Evolutionary conservation across 192 early-diverging fungal genomes (phyloP).

Genomic region (Haplosporangium gracile): DNA sequence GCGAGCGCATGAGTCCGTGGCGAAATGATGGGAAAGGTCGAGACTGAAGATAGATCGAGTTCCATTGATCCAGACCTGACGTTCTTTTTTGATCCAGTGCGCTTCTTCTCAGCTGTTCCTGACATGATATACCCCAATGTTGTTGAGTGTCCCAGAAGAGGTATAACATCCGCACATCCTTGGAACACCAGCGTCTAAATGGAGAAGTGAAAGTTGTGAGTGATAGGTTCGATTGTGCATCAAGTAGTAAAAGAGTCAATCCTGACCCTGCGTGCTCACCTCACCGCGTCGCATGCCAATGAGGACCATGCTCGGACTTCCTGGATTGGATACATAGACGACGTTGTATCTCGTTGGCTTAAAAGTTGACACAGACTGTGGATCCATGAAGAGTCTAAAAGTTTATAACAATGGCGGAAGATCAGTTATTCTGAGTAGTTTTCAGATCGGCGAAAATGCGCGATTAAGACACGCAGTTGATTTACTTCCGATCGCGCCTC

Average conservation of each 20-base stretch:
- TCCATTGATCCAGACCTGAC: slow-evolving; percentile 10
- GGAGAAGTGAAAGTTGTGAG: background rate
- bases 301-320: slow-evolving; percentile 28
- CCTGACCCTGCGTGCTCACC: slow-evolving; percentile 30
- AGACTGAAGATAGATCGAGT: slow-evolving; percentile 31
- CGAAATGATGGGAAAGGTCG: slow-evolving; percentile 60
- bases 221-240: background rate
- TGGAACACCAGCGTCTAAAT: slow-evolving; percentile 63
- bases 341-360: slow-evolving; percentile 44
- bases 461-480: background rate
- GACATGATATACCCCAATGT: slow-evolving; percentile 58
- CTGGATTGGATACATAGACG: slow-evolving; percentile 26
- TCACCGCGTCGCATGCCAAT: slow-evolving; percentile 61
- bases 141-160: slow-evolving; percentile 58
- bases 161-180: slow-evolving; percentile 60
- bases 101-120: slow-evolving; percentile 26
- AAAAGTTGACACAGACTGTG: slow-evolving; percentile 52
- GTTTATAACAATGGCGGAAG: background rate
- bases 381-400: slow-evolving; percentile 38
- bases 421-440: background rate
- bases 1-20: slow-evolving; percentile 62
- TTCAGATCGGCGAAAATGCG: background rate
- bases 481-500: slow-evolving; percentile 45
- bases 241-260: background rate
- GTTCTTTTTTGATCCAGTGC: slow-evolving; percentile 3